A percentile compares a stretch with the other conserved stretches of the same genome.
Conservation (phyloP, 345 rosid genomes). For the Bruguiera parviflora region DNA sequence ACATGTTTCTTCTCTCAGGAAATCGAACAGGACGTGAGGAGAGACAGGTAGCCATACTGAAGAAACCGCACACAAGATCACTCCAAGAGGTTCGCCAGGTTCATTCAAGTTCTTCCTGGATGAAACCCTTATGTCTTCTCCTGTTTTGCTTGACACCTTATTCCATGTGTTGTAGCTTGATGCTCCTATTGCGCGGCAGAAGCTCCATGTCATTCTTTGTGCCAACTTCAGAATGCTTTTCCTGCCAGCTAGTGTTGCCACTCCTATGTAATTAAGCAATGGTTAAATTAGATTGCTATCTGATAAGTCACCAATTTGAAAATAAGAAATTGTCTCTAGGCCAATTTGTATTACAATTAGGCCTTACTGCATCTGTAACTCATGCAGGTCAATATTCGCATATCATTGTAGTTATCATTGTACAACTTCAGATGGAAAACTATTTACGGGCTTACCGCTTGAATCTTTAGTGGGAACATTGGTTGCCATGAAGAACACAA, state of each 20-base stretch:
- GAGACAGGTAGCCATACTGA: slow-evolving; percentile 84
- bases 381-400: not conserved
- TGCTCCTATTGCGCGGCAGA: slow-evolving; percentile 80
- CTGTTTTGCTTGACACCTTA: slow-evolving; percentile 79
- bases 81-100: slow-evolving; percentile 88
- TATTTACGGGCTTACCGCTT: slow-evolving; percentile 41
- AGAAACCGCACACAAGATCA: slow-evolving; percentile 84
- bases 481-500: slow-evolving; percentile 98
- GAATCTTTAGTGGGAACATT: slow-evolving; percentile 99
- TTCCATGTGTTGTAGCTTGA: slow-evolving; percentile 94
- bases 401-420: not conserved
- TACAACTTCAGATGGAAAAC: not conserved
- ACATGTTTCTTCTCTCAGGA: slow-evolving; percentile 77
- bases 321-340: too few relatives aligned
- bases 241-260: slow-evolving; percentile 88
- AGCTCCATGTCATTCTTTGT: slow-evolving; percentile 83
- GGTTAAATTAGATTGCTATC: too few relatives aligned
- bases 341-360: too few relatives aligned
- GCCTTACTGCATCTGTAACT: not conserved
- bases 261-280: slow-evolving; percentile 40
- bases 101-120: slow-evolving; percentile 92
- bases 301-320: too few relatives aligned
- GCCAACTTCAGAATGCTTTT: slow-evolving; percentile 90
- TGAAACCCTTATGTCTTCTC: slow-evolving; percentile 83
- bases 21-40: slow-evolving; percentile 67